Base-by-base conservation (phyloP, 768 basidiomycete genomes). In the Mycena rosella region DNA sequence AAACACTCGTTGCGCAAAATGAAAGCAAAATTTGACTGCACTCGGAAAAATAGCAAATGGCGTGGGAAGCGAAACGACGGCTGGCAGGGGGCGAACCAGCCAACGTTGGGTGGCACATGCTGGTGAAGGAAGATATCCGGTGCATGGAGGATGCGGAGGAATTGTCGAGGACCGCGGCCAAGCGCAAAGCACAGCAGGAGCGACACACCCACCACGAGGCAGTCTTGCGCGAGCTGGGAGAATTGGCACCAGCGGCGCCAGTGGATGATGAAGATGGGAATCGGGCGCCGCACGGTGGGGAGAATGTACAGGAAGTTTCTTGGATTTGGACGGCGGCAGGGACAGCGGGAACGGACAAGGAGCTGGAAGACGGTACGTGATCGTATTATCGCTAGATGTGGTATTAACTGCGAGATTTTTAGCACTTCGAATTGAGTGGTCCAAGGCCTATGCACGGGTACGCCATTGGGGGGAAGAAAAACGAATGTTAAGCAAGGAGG, bases 351-450 rank as follows among this genome's bases (percentile, higher is more conserved):
- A 26, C 44, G 2, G 62, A 69, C 5, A 52, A 49, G 3, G 49
- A 59, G 14, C 22, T 69, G 2, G 49, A 69, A 20, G 58, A 63
- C 9, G 56, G 67, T 70, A 45, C 0, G 18, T 45, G 1, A 3
- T 26, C 7, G 0, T 13, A 18, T n/a, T 17, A 18, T 9, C 22
- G 18, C 14, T 11, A 11, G 11, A 32, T 22, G n/a, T n/a, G n/a
- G n/a, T 36, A 7, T n/a, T 10, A 4, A 44, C 11, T 56, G 26
- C 9, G 29, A 36, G 18, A 6, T 6, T 24, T n/a, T 9, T 17
- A 74, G 73, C 68, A 0, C 27, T 72, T 15, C 61, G 38, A 6
- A 59, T 74, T 5, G 73, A 74, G 32, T 74, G 68, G 65, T 52
- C 36, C 15, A 61, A 69, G 26, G 62, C 65, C 1, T 67, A 24